Evolutionary conservation across 2,329 filamentous ascomycete genomes (phyloP), one percentile per base, ranked within the genome.

Genomic region (Stenocarpella maydis): DNA sequence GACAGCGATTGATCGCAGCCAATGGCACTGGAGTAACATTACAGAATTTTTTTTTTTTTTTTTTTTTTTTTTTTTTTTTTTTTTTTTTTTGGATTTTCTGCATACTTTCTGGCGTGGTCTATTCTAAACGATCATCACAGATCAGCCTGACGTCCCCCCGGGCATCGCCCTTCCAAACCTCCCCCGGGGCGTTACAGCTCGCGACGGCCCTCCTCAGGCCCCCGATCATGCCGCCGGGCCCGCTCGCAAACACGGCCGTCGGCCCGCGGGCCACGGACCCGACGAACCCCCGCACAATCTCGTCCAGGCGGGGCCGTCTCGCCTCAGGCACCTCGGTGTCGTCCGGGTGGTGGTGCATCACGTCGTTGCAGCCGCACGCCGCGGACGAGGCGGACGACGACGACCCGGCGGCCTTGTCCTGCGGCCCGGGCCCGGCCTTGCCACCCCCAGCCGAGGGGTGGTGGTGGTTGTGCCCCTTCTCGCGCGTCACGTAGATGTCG

Each of bases 71-170:
- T n/a, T n/a, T n/a, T n/a, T n/a, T n/a, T n/a, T 1, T 15, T 6
- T 61, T 47, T 47, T 34, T n/a, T n/a, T n/a, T n/a, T n/a, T n/a
- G n/a, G n/a, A n/a, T n/a, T n/a, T n/a, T n/a, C n/a, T n/a, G n/a
- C n/a, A n/a, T n/a, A n/a, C n/a, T n/a, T n/a, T n/a, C n/a, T n/a
- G n/a, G n/a, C 21, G 2, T 61, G 10, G 5, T 15, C 45, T 58
- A 84, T 76, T 87, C 87, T 70, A 90, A 77, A 52, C 89, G 82
- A 78, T 90, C 87, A 77, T 91, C 89, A 75, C 86, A 88, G 37
- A 87, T 78, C 41, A 91, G 78, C 58, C 80, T 77, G 2, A 91
- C 87, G 74, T 90, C 84, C 58, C 81, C 86, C 45, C 82, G 81
- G 73, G 85, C 84, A 26, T 90, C 82, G 0, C 88, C 87, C 66